These are phyloP conservation scores for Coelastrella sp. DNA, from an alignment of 139 green algal species.

Conservation along the genomic window DNA sequence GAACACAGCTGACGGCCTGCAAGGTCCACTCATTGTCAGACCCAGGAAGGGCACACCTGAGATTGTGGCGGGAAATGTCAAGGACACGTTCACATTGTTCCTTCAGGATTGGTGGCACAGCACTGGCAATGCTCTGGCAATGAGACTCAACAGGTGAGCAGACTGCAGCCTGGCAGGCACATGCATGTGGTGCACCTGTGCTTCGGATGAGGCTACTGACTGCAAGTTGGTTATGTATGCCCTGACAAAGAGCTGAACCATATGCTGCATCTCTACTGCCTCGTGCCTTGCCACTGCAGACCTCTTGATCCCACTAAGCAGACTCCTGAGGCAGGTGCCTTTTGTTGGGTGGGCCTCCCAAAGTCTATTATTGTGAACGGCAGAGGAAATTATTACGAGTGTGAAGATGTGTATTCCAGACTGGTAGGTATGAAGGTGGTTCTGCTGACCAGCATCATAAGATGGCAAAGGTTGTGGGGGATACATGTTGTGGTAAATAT, in stretches of 20 bases:
- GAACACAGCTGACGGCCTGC: conserved; percentile 64
- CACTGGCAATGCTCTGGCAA: conserved; percentile 47
- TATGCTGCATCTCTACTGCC: no score
- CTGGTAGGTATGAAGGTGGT: neutral
- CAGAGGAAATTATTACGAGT: conserved; percentile 41
- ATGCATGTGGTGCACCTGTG: no score
- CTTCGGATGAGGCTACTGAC: no score
- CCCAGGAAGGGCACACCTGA: neutral
- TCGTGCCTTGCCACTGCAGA: conserved; percentile 49
- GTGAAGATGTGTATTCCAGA: conserved; percentile 38
- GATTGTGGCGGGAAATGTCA: neutral
- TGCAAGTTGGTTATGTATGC: no score
- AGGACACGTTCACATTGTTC: conserved; percentile 33
- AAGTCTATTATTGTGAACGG: conserved; percentile 70
- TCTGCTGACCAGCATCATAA: neutral
- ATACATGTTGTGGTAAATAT: no score
- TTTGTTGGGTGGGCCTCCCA: conserved; percentile 57
- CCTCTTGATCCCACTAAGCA: conserved; percentile 57
- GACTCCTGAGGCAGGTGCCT: conserved; percentile 55
- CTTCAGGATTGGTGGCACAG: conserved; percentile 62
- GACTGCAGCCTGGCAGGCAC: neutral
- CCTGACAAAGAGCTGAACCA: no score
- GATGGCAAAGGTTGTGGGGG: neutral
- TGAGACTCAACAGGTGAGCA: conserved; percentile 58
- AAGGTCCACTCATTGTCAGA: conserved; percentile 67